Percentiles rank a stretch among this genome's conserved stretches.
These are phyloP conservation scores for Phytophthora citrophthora DNA, from an alignment of 352 stramenopile species.

Conservation along the genomic window DNA sequence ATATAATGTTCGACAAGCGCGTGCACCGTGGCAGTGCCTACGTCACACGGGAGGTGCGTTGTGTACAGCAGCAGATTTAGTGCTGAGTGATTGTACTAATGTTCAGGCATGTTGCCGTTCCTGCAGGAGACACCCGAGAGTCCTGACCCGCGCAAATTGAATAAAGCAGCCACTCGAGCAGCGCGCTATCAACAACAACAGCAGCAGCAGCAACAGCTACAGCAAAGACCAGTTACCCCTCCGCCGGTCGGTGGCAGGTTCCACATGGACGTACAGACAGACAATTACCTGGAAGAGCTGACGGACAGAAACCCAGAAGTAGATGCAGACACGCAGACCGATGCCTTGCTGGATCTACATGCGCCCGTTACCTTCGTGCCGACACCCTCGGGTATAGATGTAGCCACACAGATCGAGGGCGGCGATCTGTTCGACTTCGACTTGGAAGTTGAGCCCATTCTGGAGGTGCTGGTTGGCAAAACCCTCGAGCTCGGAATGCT, in stretches of 20 bases:
- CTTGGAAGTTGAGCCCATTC: conserved; percentile 93
- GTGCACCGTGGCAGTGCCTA: conserved; percentile 95
- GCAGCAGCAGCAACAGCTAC: conserved; percentile 40
- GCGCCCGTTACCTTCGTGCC: conserved; percentile 89
- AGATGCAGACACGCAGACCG: conserved; percentile 92
- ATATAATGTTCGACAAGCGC: conserved; percentile 95
- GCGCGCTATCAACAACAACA: conserved; percentile 29
- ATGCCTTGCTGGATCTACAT: conserved; percentile 89
- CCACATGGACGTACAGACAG: conserved; percentile 96
- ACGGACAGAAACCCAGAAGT: conserved; percentile 90
- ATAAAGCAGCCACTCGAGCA: conserved; percentile 23
- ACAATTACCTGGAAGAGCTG: conserved; percentile 95
- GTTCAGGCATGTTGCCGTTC: not conserved
- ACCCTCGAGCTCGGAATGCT: conserved; percentile 94
- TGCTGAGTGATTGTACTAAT: not conserved
- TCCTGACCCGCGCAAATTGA: conserved; percentile 19
- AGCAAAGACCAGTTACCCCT: conserved; percentile 73
- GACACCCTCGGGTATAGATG: conserved; percentile 88
- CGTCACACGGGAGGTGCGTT: conserved; percentile 61
- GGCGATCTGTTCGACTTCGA: conserved; percentile 97
- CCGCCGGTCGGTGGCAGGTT: conserved; percentile 83
- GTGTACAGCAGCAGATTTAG: not conserved
- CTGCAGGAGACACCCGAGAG: conserved; percentile 48
- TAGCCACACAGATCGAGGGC: conserved; percentile 91
- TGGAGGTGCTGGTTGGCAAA: conserved; percentile 96